Base-by-base conservation (phyloP, 2,329 filamentous ascomycete genomes). In the Ophiostoma sp. region DNA sequence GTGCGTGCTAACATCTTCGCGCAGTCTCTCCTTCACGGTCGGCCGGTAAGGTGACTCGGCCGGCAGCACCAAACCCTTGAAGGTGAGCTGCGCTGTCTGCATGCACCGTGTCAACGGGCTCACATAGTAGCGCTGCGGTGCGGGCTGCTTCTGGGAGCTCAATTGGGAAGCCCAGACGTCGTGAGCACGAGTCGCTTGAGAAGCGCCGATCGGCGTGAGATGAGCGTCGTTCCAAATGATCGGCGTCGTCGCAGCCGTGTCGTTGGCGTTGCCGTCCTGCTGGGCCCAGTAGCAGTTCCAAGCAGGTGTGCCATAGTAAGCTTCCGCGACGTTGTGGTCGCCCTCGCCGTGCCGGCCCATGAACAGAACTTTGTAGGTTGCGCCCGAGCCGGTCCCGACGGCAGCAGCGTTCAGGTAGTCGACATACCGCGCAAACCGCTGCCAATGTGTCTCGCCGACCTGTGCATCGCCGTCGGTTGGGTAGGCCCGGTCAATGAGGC, bases 291-390 rank as follows among this genome's bases (percentile, higher is more conserved):
- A 92, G 80, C 89, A 74, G 79, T 93, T 90, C 91, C 91, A 93
- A 2, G 88, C 88, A 1, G 88, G 86, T 0, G 90, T 92, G 64
- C 90, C 90, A 76, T 91, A 93, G 79, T 85, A 91, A 36, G 84
- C 83, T 80, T 92, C 89, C 17, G 90, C 91, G 7, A 85, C 85
- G 76, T 90, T 90, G 76, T 90, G 87, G 77, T 83, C 88, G 15
- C 91, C 91, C 80, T 93, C 87, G 28, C 91, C 92, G 78, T 93
- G 92, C 52, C 92, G 88, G 2, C 88, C 91, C 80, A 92, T 84
- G 80, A 90, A 90, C 39, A 93, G 79, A 11, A 94, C 84, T 78
- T 91, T 91, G 83, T 92, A 93, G 28, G n/a, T 8, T 25, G 59
- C 48, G 25, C 45, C 45, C 9, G 25, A 45, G 19, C n/a, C 39